Conservation (phyloP, 1,139 yeast genomes). For the Geotrichum restrictum region DNA sequence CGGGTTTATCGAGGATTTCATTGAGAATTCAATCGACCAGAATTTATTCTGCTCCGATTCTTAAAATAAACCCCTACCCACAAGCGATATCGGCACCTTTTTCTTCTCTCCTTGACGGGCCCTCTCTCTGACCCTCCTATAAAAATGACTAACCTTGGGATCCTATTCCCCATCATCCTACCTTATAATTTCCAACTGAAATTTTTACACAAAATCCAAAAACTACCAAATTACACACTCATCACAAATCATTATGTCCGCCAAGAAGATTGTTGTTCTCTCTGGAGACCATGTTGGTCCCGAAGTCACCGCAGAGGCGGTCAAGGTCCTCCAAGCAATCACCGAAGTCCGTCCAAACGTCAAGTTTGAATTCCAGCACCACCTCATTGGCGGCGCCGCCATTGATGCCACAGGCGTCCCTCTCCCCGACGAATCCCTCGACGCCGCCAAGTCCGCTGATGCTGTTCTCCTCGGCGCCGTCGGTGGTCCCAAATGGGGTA, state of each 20-base stretch:
- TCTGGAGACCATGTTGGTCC: constrained; percentile 98
- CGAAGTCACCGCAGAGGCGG: constrained; percentile 84
- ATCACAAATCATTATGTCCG: constrained; percentile 17
- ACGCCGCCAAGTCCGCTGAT: constrained; percentile 81
- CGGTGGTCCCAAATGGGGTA: constrained; percentile 99
- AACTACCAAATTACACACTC: no score
- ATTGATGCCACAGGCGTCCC: constrained; percentile 95
- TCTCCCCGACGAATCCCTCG: constrained; percentile 80
- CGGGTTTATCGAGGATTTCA: no score
- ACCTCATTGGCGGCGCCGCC: constrained; percentile 96
- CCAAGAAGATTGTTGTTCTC: constrained; percentile 72
- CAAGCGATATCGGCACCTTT: no score
- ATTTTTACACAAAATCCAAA: no score
- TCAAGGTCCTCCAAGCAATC: constrained; percentile 81
- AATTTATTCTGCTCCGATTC: no score
- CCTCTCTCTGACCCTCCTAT: no score
- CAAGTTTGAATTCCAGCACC: constrained; percentile 71
- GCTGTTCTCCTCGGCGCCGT: constrained; percentile 96
- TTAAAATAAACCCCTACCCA: no score
- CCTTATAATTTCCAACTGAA: no score
- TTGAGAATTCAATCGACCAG: no score
- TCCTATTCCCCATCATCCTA: no score
- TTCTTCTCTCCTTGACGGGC: no score
- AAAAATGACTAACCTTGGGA: no score
- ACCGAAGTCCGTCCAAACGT: constrained; percentile 57